These are phyloP conservation scores for Erigeron philadelphicus DNA, from an alignment of 140 eudicot genomes.

Conservation along the genomic window DNA sequence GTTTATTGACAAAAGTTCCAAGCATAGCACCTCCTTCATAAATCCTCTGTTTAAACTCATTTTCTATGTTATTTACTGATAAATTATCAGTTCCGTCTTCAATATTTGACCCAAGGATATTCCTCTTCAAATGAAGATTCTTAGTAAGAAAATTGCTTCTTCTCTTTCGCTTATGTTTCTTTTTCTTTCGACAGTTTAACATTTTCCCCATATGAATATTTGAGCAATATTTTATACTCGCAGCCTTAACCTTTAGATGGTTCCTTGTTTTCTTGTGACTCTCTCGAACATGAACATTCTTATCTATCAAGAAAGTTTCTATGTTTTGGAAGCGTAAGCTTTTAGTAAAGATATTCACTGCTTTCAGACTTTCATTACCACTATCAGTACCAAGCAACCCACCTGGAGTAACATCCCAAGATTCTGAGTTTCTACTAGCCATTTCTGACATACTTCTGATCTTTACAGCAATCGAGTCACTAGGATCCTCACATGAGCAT, in stretches of 20 bases:
- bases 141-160: neutral
- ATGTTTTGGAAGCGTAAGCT: neutral
- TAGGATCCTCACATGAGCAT: neutral
- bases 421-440: neutral
- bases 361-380: neutral
- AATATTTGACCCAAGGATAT: neutral
- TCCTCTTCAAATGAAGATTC: neutral
- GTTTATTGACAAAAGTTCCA: neutral
- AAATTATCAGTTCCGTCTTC: neutral
- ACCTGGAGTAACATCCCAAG: neutral
- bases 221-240: neutral
- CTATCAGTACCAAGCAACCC: neutral
- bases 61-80: neutral
- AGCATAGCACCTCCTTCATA: neutral
- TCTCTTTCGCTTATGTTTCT: constrained; percentile 3
- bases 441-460: neutral
- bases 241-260: neutral
- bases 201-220: neutral
- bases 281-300: neutral
- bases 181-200: neutral
- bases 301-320: neutral
- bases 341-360: neutral
- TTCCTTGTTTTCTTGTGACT: neutral
- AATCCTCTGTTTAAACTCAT: constrained; percentile 1
- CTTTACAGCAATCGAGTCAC: neutral